Evolutionary conservation across 2,329 filamentous ascomycete genomes (phyloP).

Genomic region (Penicillium sp.): DNA sequence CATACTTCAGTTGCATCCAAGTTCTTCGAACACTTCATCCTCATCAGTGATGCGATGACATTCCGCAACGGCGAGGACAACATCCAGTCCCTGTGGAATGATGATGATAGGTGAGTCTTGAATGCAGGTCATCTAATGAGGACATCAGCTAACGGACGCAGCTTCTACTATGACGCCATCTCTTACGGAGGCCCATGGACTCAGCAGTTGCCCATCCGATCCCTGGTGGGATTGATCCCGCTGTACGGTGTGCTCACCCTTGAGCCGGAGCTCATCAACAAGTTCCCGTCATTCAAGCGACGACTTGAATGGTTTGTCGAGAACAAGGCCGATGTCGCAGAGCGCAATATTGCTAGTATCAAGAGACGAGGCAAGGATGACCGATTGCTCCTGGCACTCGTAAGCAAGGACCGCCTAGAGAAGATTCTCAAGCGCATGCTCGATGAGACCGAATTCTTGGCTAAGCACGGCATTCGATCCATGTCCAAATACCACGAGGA

Average conservation of each 20-base stretch:
- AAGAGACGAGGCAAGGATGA: constrained; percentile 86
- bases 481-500: constrained; percentile 90
- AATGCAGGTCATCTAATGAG: neutral
- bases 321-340: constrained; percentile 80
- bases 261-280: constrained; percentile 90
- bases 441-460: constrained; percentile 89
- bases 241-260: constrained; percentile 89
- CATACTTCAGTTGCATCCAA: constrained; percentile 72
- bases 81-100: constrained; percentile 84
- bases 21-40: constrained; percentile 98
- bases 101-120: constrained; percentile 67
- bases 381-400: constrained; percentile 81
- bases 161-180: constrained; percentile 98
- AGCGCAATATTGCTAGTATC: constrained; percentile 94
- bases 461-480: constrained; percentile 85
- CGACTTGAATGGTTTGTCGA: constrained; percentile 92
- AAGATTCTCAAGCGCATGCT: constrained; percentile 90
- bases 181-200: constrained; percentile 93
- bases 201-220: constrained; percentile 87
- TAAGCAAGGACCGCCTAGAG: constrained; percentile 88
- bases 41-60: constrained; percentile 97
- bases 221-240: constrained; percentile 89
- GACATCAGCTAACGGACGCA: constrained; percentile 20
- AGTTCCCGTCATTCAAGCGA: constrained; percentile 89
- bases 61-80: constrained; percentile 72